These are phyloP conservation scores for Physcomitrium patens DNA, from an alignment of 225 moss, liverwort and hornwort species.

Conservation along the genomic window DNA sequence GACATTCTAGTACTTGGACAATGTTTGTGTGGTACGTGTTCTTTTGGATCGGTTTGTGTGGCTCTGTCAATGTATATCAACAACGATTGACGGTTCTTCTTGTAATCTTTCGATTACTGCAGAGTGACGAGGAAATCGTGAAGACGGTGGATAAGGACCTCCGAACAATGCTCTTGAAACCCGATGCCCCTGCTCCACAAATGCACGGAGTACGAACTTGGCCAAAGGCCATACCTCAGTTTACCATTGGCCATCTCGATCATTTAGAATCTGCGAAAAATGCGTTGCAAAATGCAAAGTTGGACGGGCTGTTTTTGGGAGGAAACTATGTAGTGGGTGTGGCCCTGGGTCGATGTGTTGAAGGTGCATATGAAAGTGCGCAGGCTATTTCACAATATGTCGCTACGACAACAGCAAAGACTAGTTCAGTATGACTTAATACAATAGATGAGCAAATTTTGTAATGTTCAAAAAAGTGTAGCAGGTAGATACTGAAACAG, in stretches of 20 bases:
- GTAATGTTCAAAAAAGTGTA: slow-evolving; percentile 23
- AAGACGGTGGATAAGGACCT: slow-evolving; percentile 89
- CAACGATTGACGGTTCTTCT: slow-evolving; percentile 10
- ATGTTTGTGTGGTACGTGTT: neutral
- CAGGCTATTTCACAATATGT: slow-evolving; percentile 66
- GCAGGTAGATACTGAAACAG: slow-evolving; percentile 4
- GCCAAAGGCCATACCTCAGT: slow-evolving; percentile 94
- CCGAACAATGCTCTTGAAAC: slow-evolving; percentile 88
- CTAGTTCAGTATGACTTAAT: slow-evolving; percentile 32
- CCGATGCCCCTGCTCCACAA: slow-evolving; percentile 73
- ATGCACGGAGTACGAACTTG: slow-evolving; percentile 86
- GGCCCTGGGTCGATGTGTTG: slow-evolving; percentile 90
- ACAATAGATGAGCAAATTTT: slow-evolving; percentile 39
- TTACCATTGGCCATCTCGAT: slow-evolving; percentile 89
- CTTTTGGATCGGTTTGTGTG: neutral
- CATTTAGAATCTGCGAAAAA: slow-evolving; percentile 69
- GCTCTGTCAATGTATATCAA: slow-evolving; percentile 5
- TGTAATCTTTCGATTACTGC: slow-evolving; percentile 20
- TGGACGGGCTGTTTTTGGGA: slow-evolving; percentile 84
- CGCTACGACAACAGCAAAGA: slow-evolving; percentile 42
- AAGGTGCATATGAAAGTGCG: slow-evolving; percentile 95
- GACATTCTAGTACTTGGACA: slow-evolving; percentile 12
- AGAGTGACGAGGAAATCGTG: slow-evolving; percentile 90
- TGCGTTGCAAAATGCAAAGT: slow-evolving; percentile 57
- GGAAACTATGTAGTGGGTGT: slow-evolving; percentile 98